These are phyloP conservation scores for Ephemerocybe angulata DNA, from an alignment of 768 basidiomycete species.

Conservation along the genomic window DNA sequence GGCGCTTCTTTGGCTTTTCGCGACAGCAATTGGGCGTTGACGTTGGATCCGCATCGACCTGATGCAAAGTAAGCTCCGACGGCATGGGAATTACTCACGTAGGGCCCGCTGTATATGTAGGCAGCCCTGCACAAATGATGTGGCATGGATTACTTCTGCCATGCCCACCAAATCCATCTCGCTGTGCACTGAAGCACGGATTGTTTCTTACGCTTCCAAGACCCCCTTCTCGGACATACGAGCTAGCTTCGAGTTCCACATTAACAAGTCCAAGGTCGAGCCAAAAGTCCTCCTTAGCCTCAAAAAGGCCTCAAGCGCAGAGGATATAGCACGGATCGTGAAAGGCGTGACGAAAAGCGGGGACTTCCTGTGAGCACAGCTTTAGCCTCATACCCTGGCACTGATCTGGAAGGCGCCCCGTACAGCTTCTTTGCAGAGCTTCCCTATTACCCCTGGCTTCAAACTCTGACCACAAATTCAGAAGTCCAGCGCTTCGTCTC, in stretches of 20 bases:
- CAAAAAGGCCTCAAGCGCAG: slow-evolving; percentile 25
- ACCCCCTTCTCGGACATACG: slow-evolving; percentile 11
- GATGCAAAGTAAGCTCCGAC: too few relatives aligned
- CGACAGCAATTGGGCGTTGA: too few relatives aligned
- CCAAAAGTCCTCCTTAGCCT: slow-evolving; percentile 22
- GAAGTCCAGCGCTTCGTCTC: slow-evolving; percentile 30
- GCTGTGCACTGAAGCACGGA: background rate
- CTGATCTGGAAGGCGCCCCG: background rate
- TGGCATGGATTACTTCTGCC: too few relatives aligned
- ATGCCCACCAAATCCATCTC: background rate
- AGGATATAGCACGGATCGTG: slow-evolving; percentile 35
- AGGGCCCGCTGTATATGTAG: too few relatives aligned
- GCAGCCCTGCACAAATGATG: too few relatives aligned
- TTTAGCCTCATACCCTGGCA: background rate
- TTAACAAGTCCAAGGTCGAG: slow-evolving; percentile 11
- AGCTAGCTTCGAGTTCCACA: slow-evolving; percentile 20
- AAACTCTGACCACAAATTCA: slow-evolving; percentile 22
- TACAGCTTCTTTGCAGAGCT: slow-evolving; percentile 41
- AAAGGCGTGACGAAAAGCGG: slow-evolving; percentile 26
- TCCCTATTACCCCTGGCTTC: slow-evolving; percentile 35
- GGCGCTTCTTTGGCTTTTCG: too few relatives aligned
- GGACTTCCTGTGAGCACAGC: slow-evolving; percentile 42
- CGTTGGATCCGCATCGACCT: too few relatives aligned
- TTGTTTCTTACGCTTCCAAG: slow-evolving; percentile 3
- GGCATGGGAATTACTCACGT: too few relatives aligned